phyloP scores from a whole-genome alignment of 805 yeast species.

The Metschnikowia orientalis region DNA sequence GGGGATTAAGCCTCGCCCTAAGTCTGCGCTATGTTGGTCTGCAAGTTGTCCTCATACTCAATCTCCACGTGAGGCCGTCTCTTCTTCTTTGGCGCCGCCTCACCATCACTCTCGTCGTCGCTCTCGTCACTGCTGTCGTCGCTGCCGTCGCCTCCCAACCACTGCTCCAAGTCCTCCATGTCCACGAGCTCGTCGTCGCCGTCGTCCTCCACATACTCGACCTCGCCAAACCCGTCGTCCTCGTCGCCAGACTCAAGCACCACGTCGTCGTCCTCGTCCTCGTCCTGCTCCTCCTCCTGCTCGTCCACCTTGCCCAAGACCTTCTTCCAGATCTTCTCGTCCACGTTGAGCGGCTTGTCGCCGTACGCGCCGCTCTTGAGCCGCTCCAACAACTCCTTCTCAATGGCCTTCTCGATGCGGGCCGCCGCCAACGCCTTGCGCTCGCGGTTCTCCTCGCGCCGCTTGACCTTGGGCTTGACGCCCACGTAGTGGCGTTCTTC shows the following conservation, averaged over 20 bases:
- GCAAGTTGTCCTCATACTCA: constrained; percentile 73
- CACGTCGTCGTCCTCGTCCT: constrained; percentile 51
- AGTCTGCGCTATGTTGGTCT: constrained; percentile 33
- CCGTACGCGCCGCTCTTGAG: constrained; percentile 98
- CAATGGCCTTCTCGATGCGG: constrained; percentile 92
- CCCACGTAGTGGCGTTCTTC: constrained; percentile 94
- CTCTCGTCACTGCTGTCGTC: constrained; percentile 33
- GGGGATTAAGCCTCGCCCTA: too few species aligned
- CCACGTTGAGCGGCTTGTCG: constrained; percentile 94
- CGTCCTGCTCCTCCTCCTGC: constrained; percentile 56
- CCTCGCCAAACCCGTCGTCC: constrained; percentile 56
- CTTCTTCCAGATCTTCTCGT: constrained; percentile 92
- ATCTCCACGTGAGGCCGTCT: constrained; percentile 75
- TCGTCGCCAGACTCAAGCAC: constrained; percentile 46
- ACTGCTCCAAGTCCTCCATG: constrained; percentile 86
- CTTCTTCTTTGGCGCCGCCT: constrained; percentile 35
- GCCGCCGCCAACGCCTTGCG: constrained; percentile 97
- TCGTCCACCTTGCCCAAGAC: constrained; percentile 68
- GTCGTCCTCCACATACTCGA: constrained; percentile 88
- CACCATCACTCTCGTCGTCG: constrained; percentile 34
- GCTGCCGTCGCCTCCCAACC: constrained; percentile 49
- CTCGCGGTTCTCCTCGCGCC: constrained; percentile 92
- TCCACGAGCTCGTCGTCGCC: constrained; percentile 88
- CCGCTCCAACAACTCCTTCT: constrained; percentile 89
- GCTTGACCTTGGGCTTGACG: constrained; percentile 85